phyloP scores from a whole-genome alignment of 176 grass and related monocot species.

The Eragrostis nindensis region DNA sequence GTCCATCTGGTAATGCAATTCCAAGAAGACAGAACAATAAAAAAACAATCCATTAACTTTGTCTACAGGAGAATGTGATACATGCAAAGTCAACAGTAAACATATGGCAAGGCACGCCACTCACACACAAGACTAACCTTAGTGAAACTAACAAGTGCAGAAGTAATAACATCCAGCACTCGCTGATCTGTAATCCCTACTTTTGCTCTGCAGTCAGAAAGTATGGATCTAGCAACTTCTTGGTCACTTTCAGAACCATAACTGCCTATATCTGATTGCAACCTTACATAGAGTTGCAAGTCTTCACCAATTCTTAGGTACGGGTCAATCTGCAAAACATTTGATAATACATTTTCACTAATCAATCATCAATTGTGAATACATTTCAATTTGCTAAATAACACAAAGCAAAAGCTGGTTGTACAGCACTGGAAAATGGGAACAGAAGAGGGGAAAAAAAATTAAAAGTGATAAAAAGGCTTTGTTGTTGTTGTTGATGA shows the following conservation, averaged over 20 bases:
- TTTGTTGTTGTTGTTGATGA: no score
- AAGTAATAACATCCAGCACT: conserved; percentile 67
- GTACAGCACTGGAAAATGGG: neutral
- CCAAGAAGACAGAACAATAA: conserved; percentile 43
- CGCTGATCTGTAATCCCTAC: conserved; percentile 53
- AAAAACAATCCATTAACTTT: neutral
- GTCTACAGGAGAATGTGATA: conserved; percentile 33
- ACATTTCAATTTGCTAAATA: conserved; percentile 30
- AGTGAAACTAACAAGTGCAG: conserved; percentile 60
- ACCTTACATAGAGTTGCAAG: conserved; percentile 80
- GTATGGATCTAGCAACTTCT: conserved; percentile 58
- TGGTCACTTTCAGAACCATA: conserved; percentile 83
- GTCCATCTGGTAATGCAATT: conserved; percentile 56
- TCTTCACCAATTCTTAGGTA: conserved; percentile 92
- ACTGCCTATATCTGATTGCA: conserved; percentile 77
- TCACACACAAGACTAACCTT: conserved; percentile 56
- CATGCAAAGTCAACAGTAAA: conserved; percentile 26
- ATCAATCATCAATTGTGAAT: conserved; percentile 17
- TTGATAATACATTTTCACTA: conserved; percentile 29
- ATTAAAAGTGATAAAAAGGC: no score
- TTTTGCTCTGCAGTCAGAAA: conserved; percentile 64
- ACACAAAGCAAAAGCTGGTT: neutral
- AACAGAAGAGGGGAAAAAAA: neutral
- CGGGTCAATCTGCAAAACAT: conserved; percentile 77
- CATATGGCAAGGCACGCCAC: conserved; percentile 20